Conservation (phyloP, 768 basidiomycete genomes). For the Psilocybe sp. region DNA sequence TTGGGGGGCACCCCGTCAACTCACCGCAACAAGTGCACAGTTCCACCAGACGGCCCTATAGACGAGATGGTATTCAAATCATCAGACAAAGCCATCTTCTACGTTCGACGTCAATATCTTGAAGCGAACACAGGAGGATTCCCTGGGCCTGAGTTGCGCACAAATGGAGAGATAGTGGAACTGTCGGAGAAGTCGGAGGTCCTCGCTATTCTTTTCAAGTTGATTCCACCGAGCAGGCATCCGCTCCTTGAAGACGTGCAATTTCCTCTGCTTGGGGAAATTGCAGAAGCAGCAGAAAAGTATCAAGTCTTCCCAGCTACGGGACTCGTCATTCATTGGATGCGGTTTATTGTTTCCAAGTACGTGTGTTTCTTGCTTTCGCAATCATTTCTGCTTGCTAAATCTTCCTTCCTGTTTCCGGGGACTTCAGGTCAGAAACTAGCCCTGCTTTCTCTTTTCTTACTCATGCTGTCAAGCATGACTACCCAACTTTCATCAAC, state of each 20-base stretch:
- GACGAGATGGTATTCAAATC: slow-evolving; percentile 7
- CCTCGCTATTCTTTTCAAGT: slow-evolving; percentile 25
- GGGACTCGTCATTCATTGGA: slow-evolving; percentile 16
- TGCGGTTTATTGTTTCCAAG: slow-evolving; percentile 13
- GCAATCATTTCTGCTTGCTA: not conserved
- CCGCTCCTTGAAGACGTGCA: slow-evolving; percentile 17
- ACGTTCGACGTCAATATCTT: slow-evolving; percentile 12
- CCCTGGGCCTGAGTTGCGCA: slow-evolving; percentile 16
- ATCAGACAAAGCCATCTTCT: slow-evolving; percentile 11
- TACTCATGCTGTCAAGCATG: slow-evolving; percentile 11
- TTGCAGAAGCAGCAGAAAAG: slow-evolving; percentile 27
- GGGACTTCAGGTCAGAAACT: not conserved
- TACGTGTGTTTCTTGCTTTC: not conserved
- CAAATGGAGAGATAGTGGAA: slow-evolving; percentile 13
- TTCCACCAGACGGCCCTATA: not conserved
- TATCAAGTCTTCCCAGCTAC: slow-evolving; percentile 25
- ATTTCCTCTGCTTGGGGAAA: slow-evolving; percentile 9
- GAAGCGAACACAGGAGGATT: slow-evolving; percentile 11
- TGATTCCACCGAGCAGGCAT: slow-evolving; percentile 22
- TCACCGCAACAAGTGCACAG: not conserved
- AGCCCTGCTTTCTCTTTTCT: not conserved
- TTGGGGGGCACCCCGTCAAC: too few relatives aligned
- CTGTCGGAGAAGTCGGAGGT: slow-evolving; percentile 19
- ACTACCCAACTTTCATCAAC: slow-evolving; percentile 10
- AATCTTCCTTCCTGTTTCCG: not conserved